Conservation (phyloP, 164 flowering plant genomes). For the Magnolia changhungtana region DNA sequence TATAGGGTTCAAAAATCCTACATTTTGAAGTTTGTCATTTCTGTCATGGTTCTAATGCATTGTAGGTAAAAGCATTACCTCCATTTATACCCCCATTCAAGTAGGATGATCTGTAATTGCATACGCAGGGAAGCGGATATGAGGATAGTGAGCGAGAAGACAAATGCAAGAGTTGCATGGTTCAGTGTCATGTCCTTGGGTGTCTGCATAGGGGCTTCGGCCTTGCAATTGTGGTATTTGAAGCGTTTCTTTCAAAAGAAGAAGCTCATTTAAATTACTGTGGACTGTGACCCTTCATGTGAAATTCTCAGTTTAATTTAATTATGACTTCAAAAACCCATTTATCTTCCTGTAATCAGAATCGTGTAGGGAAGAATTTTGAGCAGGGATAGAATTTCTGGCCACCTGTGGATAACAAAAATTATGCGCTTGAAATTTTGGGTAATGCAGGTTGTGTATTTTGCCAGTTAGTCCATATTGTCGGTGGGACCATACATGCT, state of each 20-base stretch:
- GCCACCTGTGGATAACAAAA: too few species aligned
- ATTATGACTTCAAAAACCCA: not conserved
- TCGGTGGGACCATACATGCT: too few species aligned
- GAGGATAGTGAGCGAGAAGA: constrained; percentile 74
- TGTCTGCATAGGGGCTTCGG: constrained; percentile 70
- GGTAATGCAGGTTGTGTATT: too few species aligned
- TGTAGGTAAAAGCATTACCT: not conserved
- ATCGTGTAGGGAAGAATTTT: not conserved
- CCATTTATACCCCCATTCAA: not conserved
- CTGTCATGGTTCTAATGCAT: too few species aligned
- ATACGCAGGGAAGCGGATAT: constrained; percentile 60
- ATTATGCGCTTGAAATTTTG: too few species aligned
- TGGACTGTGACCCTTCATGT: not conserved
- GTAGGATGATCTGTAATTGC: not conserved
- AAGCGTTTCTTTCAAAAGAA: constrained; percentile 87
- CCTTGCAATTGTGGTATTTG: constrained; percentile 66
- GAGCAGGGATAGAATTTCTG: too few species aligned
- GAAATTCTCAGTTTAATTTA: not conserved
- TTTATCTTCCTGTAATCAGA: not conserved
- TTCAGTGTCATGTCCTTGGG: constrained; percentile 74
- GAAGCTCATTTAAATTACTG: constrained; percentile 62
- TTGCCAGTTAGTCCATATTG: too few species aligned
- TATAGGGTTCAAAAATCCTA: not conserved
- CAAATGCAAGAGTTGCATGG: constrained; percentile 81
- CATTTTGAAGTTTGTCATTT: not conserved